A percentile compares a stretch with the other conserved stretches of the same genome.
Evolutionary conservation across 2,329 filamentous ascomycete genomes (phyloP).

Genomic region (Ceratocystis ficicola): DNA sequence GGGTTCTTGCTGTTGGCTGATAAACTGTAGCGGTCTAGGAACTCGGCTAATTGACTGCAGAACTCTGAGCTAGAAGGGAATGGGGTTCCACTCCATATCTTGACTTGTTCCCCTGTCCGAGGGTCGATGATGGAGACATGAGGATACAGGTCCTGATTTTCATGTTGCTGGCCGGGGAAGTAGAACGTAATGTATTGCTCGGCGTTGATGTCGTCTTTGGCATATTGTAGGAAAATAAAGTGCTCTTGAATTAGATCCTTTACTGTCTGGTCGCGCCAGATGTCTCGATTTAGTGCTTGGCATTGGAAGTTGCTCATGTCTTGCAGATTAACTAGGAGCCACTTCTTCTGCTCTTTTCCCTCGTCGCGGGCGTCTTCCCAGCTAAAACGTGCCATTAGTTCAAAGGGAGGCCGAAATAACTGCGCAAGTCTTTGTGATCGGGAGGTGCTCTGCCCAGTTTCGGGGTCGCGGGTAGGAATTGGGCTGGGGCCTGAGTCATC

Average conservation of each 20-base stretch:
- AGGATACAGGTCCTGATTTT: slow-evolving; percentile 81
- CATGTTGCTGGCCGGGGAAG: slow-evolving; percentile 56
- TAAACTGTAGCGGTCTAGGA: slow-evolving; percentile 91
- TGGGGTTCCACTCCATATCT: slow-evolving; percentile 80
- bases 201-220: slow-evolving; percentile 68
- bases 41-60: slow-evolving; percentile 82
- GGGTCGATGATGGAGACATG: slow-evolving; percentile 95
- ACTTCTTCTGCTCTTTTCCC: slow-evolving; percentile 81
- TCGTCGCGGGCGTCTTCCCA: slow-evolving; percentile 77
- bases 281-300: slow-evolving; percentile 82
- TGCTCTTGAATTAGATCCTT: slow-evolving; percentile 74
- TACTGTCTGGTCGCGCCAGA: slow-evolving; percentile 82
- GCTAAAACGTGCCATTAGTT: slow-evolving; percentile 66
- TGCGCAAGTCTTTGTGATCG: slow-evolving; percentile 75
- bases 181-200: slow-evolving; percentile 83
- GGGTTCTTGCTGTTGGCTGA: slow-evolving; percentile 84
- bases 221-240: slow-evolving; percentile 92
- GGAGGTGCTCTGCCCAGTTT: slow-evolving; percentile 29
- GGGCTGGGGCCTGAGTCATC: slow-evolving; percentile 25
- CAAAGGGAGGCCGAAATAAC: slow-evolving; percentile 83
- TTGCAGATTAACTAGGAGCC: slow-evolving; percentile 92
- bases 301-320: slow-evolving; percentile 90
- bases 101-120: slow-evolving; percentile 90
- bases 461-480: slow-evolving; percentile 14
- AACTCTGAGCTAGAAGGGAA: slow-evolving; percentile 69